Evolutionary conservation across 352 stramenopile genomes (phyloP).

Genomic region (Globisporangium solare): DNA sequence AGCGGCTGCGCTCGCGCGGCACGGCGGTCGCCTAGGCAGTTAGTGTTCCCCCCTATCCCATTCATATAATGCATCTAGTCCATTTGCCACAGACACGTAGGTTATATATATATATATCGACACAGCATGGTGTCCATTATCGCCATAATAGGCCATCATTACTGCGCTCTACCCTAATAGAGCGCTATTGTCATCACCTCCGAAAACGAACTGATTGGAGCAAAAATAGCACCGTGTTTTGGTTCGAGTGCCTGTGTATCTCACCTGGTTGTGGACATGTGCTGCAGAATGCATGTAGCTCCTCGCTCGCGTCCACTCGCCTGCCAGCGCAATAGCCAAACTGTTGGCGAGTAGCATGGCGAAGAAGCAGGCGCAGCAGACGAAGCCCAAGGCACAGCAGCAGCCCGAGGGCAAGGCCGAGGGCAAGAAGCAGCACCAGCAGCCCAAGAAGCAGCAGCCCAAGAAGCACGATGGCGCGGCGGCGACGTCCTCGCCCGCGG

Average conservation of each 20-base stretch:
- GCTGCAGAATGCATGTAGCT: neutral
- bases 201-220: neutral
- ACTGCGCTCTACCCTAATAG: too few species aligned
- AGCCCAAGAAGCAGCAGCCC: slow-evolving; percentile 6
- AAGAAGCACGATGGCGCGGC: slow-evolving; percentile 3
- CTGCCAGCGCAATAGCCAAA: neutral
- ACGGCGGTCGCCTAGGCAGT: slow-evolving; percentile 28
- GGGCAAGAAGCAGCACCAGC: neutral
- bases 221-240: neutral
- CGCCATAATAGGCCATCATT: too few species aligned
- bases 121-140: too few species aligned
- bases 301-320: neutral
- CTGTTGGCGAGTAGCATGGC: slow-evolving; percentile 4
- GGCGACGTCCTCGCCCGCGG: slow-evolving; percentile 3
- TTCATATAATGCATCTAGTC: too few species aligned
- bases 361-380: slow-evolving; percentile 6
- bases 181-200: too few species aligned
- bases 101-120: too few species aligned
- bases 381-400: slow-evolving; percentile 11
- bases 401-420: neutral
- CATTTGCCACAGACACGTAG: too few species aligned
- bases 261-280: neutral
- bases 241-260: neutral
- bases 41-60: neutral
- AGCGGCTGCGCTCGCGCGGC: slow-evolving; percentile 56